phyloP scores from a whole-genome alignment of 2,329 filamentous ascomycete genomes.

The Neonectria faginata region DNA sequence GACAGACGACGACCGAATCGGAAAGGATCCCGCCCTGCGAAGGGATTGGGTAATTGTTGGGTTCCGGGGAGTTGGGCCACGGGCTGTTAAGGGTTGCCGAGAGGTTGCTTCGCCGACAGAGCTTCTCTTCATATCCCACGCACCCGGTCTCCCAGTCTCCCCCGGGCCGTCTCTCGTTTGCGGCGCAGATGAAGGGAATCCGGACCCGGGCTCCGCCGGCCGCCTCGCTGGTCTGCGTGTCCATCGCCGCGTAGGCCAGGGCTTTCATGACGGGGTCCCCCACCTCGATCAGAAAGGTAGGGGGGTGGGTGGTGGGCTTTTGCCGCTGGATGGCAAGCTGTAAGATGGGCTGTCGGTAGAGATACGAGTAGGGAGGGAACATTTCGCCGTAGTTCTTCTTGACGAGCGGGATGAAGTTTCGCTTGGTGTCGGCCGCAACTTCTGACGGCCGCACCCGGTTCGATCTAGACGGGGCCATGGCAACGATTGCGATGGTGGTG shows the following conservation, averaged over 20 bases:
- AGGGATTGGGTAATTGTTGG: slow-evolving; percentile 77
- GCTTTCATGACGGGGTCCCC: slow-evolving; percentile 72
- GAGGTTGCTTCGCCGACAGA: slow-evolving; percentile 80
- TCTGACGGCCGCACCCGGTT: slow-evolving; percentile 62
- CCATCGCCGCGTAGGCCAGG: slow-evolving; percentile 64
- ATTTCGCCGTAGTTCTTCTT: slow-evolving; percentile 64
- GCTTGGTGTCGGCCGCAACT: slow-evolving; percentile 79
- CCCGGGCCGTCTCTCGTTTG: slow-evolving; percentile 80
- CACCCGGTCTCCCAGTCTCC: slow-evolving; percentile 81
- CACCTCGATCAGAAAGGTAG: slow-evolving; percentile 62
- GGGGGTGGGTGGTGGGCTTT: slow-evolving; percentile 53
- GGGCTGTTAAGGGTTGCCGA: slow-evolving; percentile 75
- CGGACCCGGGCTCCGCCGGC: slow-evolving; percentile 50
- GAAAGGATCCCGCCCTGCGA: slow-evolving; percentile 77
- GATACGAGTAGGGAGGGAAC: slow-evolving; percentile 70
- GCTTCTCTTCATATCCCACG: slow-evolving; percentile 69
- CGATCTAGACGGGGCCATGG: slow-evolving; percentile 51
- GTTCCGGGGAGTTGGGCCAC: slow-evolving; percentile 59
- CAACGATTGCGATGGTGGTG: slow-evolving; percentile 10
- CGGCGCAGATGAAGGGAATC: slow-evolving; percentile 77
- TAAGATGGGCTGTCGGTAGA: slow-evolving; percentile 64
- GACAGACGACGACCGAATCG: slow-evolving; percentile 77
- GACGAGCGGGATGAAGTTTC: slow-evolving; percentile 74
- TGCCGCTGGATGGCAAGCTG: slow-evolving; percentile 57
- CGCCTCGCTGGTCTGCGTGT: slow-evolving; percentile 53